phyloP scores from a whole-genome alignment of 2,329 filamentous ascomycete genomes.

The Xylaria sp. region DNA sequence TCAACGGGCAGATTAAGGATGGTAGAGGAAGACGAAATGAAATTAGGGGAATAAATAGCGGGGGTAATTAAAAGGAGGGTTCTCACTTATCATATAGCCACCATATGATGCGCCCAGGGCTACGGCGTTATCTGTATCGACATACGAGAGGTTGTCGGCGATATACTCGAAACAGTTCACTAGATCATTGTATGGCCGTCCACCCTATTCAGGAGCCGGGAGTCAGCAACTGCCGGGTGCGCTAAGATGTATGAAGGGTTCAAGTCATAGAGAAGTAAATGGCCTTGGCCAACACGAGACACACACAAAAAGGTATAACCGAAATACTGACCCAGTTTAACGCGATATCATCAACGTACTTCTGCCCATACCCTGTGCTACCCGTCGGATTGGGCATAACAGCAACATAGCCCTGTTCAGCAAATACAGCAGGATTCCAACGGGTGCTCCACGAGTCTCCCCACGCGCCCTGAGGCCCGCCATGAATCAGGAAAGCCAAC shows the following conservation, averaged over 20 bases:
- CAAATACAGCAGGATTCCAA: conserved; percentile 89
- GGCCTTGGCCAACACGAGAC: too few species aligned
- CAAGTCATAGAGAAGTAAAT: too few species aligned
- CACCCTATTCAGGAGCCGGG: conserved; percentile 61
- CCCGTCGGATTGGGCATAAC: conserved; percentile 86
- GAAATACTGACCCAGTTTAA: conserved; percentile 70
- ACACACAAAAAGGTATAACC: background rate
- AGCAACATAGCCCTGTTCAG: conserved; percentile 87
- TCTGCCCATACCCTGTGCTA: conserved; percentile 83
- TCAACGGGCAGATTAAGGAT: background rate
- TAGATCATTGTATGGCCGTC: conserved; percentile 84
- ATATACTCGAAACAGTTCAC: conserved; percentile 82
- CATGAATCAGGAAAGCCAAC: conserved; percentile 82
- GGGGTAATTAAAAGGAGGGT: background rate
- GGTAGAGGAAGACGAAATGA: conserved; percentile 8
- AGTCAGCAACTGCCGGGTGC: conserved; percentile 4
- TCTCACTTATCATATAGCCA: conserved; percentile 77
- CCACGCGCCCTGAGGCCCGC: conserved; percentile 84
- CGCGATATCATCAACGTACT: conserved; percentile 79
- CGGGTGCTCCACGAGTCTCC: conserved; percentile 75
- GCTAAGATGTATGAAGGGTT: background rate
- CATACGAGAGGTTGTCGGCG: conserved; percentile 70
- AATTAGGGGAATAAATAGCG: background rate
- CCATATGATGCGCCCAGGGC: conserved; percentile 81
- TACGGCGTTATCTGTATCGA: conserved; percentile 76